Base-by-base conservation (phyloP, 805 yeast genomes). In the Wickerhamiella allomyrinae region DNA sequence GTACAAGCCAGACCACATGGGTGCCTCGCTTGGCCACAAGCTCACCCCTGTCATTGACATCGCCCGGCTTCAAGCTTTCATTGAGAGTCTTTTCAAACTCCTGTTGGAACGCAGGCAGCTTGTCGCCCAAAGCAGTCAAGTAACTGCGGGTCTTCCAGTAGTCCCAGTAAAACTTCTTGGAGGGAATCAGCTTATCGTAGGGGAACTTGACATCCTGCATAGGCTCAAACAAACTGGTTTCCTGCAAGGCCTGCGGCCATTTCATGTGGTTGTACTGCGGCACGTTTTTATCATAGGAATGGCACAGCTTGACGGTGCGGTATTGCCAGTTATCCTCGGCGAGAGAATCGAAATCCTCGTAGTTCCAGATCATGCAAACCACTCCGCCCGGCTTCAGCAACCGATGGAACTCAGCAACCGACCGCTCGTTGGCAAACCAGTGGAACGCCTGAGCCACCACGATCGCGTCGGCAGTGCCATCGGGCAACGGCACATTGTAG, bases 381-480 rank as follows among this genome's bases (percentile, higher is more conserved):
- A 58, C 61, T 0, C 78, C 79, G 7, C 53, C 55, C 2, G 69
- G 66, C 46, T 68, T 70, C 49, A 76, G 60, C 0, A 76, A 72
- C 14, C 82, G 58, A 34, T 58, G 46, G 19, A 76, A 53, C 52
- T 76, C 82, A 41, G 59, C 55, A 25, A 76, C 50, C 0, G 77
- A 60, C 7, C 59, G 62, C 2, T 46, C 36, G 49, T 73, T 75
- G n/a, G 73, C 66, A 57, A 76, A 76, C 82, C 82, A 76, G 48
- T 76, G 82, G 54, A 71, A 76, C 0, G 74, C 82, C 49, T 76
- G 81, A 0, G 81, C 79, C 8, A 71, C 57, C 8, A 74, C 59
- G 1, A 76, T 58, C 0, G 69, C 67, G 54, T 75, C 80, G 17
- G 66, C 63, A 0, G 70, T 57, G 22, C 55, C 47, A 44, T 66